Conservation (phyloP, 306 rosid species). For the Potentilla sterilis region DNA sequence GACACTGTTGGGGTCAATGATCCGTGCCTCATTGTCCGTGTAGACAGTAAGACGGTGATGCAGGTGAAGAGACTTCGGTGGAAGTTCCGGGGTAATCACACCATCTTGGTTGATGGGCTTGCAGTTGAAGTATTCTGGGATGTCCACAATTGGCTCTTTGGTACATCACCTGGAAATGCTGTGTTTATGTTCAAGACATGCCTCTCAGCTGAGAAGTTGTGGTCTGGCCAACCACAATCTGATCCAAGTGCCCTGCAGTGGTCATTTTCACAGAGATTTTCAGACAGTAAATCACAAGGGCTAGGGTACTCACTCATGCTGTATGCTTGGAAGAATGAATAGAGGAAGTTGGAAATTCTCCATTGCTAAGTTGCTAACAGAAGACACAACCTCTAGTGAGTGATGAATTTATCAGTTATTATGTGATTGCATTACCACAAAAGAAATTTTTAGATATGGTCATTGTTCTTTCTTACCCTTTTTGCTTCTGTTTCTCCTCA, state of each 20-base stretch:
- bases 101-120: slow-evolving; percentile 77
- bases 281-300: slow-evolving; percentile 61
- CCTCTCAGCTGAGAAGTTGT: slow-evolving; percentile 60
- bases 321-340: slow-evolving; percentile 89
- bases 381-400: slow-evolving; percentile 41
- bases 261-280: slow-evolving; percentile 87
- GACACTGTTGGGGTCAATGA: slow-evolving; percentile 59
- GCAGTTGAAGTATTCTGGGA: slow-evolving; percentile 94
- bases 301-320: slow-evolving; percentile 76
- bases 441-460: slow-evolving; percentile 38
- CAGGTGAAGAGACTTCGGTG: slow-evolving; percentile 82
- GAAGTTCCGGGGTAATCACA: slow-evolving; percentile 94
- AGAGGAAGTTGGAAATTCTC: slow-evolving; percentile 41
- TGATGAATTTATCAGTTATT: slow-evolving; percentile 44
- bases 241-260: slow-evolving; percentile 64
- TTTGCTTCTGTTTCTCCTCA: slow-evolving; percentile 27
- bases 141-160: slow-evolving; percentile 90
- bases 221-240: slow-evolving; percentile 53
- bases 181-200: slow-evolving; percentile 93
- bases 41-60: slow-evolving; percentile 79
- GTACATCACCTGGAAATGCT: slow-evolving; percentile 66
- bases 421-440: slow-evolving; percentile 41
- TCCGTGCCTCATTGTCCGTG: slow-evolving; percentile 62
- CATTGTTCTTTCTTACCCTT: slow-evolving; percentile 37
- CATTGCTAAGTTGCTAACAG: slow-evolving; percentile 48